A percentile compares a stretch with the other conserved stretches of the same genome.
These are phyloP conservation scores for Pseudonectria foliicola DNA, from an alignment of 2,329 filamentous ascomycete genomes.

Conservation along the genomic window DNA sequence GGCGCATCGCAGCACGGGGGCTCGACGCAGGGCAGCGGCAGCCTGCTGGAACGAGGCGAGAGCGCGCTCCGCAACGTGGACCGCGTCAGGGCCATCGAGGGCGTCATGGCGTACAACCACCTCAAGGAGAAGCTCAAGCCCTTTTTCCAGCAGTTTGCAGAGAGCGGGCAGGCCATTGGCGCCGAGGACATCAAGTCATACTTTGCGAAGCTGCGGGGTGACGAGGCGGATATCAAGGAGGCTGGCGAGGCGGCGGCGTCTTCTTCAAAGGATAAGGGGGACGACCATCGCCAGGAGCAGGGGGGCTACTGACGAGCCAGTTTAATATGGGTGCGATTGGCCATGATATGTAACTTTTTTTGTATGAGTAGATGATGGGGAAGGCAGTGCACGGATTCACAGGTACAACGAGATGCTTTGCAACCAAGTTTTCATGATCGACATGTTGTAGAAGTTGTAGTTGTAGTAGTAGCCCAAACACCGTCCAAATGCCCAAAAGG, in stretches of 20 bases:
- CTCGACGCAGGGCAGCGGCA: conserved; percentile 65
- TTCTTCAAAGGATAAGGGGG: conserved; percentile 26
- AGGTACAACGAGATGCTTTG: not conserved
- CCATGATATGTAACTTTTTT: not conserved
- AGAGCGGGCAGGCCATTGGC: conserved; percentile 79
- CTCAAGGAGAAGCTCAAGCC: conserved; percentile 93
- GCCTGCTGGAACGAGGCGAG: conserved; percentile 84
- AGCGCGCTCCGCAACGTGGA: conserved; percentile 88
- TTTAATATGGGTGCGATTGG: not conserved
- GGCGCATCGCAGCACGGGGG: conserved; percentile 47
- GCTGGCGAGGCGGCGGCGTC: conserved; percentile 47
- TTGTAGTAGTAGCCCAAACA: not conserved
- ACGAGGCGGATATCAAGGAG: conserved; percentile 65
- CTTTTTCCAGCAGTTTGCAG: conserved; percentile 89
- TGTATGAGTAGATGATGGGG: not conserved
- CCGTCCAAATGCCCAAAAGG: too few relatives aligned
- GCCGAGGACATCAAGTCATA: conserved; percentile 96
- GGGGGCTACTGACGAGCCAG: conserved; percentile 38
- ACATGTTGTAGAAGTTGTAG: not conserved
- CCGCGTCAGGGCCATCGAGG: conserved; percentile 86
- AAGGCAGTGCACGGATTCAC: too few relatives aligned
- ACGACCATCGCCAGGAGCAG: conserved; percentile 41
- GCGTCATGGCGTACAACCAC: conserved; percentile 97
- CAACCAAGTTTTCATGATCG: too few relatives aligned
- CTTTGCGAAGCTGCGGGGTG: conserved; percentile 89